phyloP scores from a whole-genome alignment of 2,329 filamentous ascomycete genomes.

The Myriosclerotinia scirpicola region DNA sequence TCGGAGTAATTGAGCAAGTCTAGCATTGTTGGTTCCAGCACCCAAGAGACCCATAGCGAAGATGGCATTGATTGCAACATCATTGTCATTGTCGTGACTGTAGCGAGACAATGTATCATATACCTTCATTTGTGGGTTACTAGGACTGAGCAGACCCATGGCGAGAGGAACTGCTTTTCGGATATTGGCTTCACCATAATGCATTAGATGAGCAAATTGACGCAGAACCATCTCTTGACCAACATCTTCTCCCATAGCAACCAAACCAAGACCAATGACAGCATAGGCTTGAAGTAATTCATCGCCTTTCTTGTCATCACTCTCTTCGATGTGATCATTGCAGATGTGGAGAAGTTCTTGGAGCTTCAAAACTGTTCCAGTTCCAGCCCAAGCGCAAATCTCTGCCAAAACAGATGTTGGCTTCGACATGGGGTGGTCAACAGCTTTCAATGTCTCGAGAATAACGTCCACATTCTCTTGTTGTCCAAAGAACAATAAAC shows the following conservation, averaged over 20 bases:
- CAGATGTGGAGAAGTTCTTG: conserved; percentile 97
- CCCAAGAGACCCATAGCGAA: conserved; percentile 98
- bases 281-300: conserved; percentile 95
- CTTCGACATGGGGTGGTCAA: conserved; percentile 95
- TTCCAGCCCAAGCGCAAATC: conserved; percentile 97
- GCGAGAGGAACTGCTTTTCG: conserved; percentile 92
- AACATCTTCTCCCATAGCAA: conserved; percentile 97
- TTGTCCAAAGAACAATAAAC: conserved; percentile 90
- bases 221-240: conserved; percentile 98
- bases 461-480: conserved; percentile 99
- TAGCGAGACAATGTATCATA: conserved; percentile 98
- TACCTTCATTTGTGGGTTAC: conserved; percentile 99
- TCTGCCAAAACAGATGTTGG: conserved; percentile 93
- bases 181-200: conserved; percentile 97
- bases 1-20: conserved; percentile 87
- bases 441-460: conserved; percentile 91
- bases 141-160: conserved; percentile 94
- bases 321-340: conserved; percentile 94
- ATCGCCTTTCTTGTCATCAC: conserved; percentile 91
- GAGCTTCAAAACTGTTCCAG: conserved; percentile 93
- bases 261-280: conserved; percentile 87
- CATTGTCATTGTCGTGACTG: conserved; percentile 97
- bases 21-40: conserved; percentile 96
- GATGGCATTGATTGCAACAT: conserved; percentile 97
- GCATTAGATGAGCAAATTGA: conserved; percentile 98